Conservation (phyloP, 441 rosid genomes). For the Erodium chrysanthum region DNA sequence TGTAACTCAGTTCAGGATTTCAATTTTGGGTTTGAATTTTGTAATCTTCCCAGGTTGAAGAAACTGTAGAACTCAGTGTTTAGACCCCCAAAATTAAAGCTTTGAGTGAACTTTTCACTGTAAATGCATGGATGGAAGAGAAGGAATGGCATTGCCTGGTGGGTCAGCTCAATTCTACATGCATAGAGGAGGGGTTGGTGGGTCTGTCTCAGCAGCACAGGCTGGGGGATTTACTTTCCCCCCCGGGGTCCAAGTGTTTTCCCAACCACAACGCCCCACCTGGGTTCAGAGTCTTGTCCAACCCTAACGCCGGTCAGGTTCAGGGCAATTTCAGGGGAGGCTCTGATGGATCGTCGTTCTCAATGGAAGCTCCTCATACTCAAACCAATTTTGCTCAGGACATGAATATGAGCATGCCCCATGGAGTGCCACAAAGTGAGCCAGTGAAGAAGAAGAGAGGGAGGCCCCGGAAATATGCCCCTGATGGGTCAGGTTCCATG, state of each 20-base stretch:
- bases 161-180: conserved; percentile 72
- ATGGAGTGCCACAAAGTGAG: conserved; percentile 40
- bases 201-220: conserved; percentile 50
- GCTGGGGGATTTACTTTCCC: conserved; percentile 42
- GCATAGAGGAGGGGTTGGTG: conserved; percentile 58
- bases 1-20: too few relatives aligned
- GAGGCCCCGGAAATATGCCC: conserved; percentile 86
- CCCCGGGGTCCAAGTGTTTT: too few relatives aligned
- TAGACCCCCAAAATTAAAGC: conserved; percentile 17
- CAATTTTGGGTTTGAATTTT: not conserved
- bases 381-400: conserved; percentile 41
- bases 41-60: conserved; percentile 8
- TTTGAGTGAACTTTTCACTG: conserved; percentile 18
- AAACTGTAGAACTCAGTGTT: conserved; percentile 19
- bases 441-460: conserved; percentile 93
- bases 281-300: conserved; percentile 49
- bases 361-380: conserved; percentile 33
- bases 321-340: conserved; percentile 32
- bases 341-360: conserved; percentile 39
- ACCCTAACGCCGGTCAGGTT: conserved; percentile 33
- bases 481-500: conserved; percentile 73
- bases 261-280: too few relatives aligned
- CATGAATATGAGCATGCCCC: conserved; percentile 42
- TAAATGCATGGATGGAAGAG: conserved; percentile 99
- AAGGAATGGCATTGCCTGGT: conserved; percentile 80